Conservation (phyloP, 495 filamentous ascomycete genomes). For the Podospora pseudoanserina region DNA sequence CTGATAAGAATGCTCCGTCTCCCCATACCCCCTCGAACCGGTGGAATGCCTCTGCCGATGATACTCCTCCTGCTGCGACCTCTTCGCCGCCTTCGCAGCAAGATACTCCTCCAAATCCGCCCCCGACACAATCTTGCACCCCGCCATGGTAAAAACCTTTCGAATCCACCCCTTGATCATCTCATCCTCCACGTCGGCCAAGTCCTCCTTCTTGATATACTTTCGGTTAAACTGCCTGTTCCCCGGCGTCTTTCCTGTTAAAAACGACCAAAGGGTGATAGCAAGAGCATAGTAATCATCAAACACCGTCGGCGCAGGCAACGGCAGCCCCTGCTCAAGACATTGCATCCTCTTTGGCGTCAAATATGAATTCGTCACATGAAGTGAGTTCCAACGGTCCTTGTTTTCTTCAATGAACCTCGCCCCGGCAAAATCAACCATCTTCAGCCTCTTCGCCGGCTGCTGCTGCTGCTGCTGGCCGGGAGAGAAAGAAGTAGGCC, state of each 20-base stretch:
- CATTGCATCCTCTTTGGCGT: conserved; percentile 13
- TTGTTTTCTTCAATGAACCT: conserved; percentile 13
- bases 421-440: conserved; percentile 16
- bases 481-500: not conserved
- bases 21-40: not conserved
- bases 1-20: not conserved
- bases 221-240: conserved; percentile 20
- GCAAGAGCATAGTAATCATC: conserved; percentile 24
- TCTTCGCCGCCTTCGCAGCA: not conserved
- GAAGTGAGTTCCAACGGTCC: conserved; percentile 9
- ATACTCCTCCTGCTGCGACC: not conserved
- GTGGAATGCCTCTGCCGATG: not conserved
- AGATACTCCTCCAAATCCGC: not conserved
- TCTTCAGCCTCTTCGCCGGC: not conserved
- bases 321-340: conserved; percentile 2
- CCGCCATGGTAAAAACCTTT: conserved; percentile 24
- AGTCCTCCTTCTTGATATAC: conserved; percentile 15
- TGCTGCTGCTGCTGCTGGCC: not conserved
- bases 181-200: conserved; percentile 21
- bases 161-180: conserved; percentile 19
- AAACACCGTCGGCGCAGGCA: conserved; percentile 20
- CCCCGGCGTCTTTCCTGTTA: conserved; percentile 12
- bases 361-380: conserved; percentile 14
- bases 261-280: conserved; percentile 20
- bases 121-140: conserved; percentile 15